Conservation (phyloP, 2,329 filamentous ascomycete species). For the Elsinoe fawcettii region DNA sequence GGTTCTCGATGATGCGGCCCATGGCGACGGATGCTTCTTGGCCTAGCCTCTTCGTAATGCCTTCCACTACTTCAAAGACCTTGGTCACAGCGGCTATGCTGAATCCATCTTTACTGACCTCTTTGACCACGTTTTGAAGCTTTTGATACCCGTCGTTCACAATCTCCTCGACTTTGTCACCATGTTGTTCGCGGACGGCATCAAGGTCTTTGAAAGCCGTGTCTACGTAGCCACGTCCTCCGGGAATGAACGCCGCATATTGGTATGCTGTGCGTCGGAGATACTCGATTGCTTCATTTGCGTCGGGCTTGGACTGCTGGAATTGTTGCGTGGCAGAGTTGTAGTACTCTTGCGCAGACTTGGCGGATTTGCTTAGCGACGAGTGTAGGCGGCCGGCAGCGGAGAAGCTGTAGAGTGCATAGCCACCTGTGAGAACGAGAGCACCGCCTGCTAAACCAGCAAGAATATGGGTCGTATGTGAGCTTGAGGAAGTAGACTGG, state of each 20-base stretch:
- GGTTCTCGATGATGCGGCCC: slow-evolving; percentile 61
- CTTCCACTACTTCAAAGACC: slow-evolving; percentile 5
- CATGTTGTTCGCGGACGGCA: slow-evolving; percentile 57
- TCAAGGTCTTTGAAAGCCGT: slow-evolving; percentile 63
- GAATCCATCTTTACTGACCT: slow-evolving; percentile 53
- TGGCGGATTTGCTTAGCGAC: slow-evolving; percentile 33
- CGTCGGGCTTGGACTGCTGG: slow-evolving; percentile 49
- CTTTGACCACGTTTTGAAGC: slow-evolving; percentile 53
- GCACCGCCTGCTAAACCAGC: slow-evolving; percentile 45
- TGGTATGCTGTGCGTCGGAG: slow-evolving; percentile 59
- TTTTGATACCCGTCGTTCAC: slow-evolving; percentile 60
- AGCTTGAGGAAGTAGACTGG: slow-evolving; percentile 24
- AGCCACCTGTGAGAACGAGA: slow-evolving; percentile 41
- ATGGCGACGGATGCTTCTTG: slow-evolving; percentile 56
- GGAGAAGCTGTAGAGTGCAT: slow-evolving; percentile 48
- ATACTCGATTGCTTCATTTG: slow-evolving; percentile 58
- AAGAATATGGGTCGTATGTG: slow-evolving; percentile 32
- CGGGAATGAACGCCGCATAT: slow-evolving; percentile 65
- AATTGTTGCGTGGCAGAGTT: slow-evolving; percentile 50
- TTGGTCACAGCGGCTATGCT: slow-evolving; percentile 29
- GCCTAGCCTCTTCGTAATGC: slow-evolving; percentile 53
- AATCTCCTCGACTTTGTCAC: slow-evolving; percentile 61
- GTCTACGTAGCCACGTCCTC: slow-evolving; percentile 61
- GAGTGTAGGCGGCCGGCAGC: slow-evolving; percentile 27
- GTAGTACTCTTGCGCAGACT: slow-evolving; percentile 54